Evolutionary conservation across 2,329 filamentous ascomycete genomes (phyloP), one percentile per base, ranked within the genome.

Genomic region (Bisporella sp.): DNA sequence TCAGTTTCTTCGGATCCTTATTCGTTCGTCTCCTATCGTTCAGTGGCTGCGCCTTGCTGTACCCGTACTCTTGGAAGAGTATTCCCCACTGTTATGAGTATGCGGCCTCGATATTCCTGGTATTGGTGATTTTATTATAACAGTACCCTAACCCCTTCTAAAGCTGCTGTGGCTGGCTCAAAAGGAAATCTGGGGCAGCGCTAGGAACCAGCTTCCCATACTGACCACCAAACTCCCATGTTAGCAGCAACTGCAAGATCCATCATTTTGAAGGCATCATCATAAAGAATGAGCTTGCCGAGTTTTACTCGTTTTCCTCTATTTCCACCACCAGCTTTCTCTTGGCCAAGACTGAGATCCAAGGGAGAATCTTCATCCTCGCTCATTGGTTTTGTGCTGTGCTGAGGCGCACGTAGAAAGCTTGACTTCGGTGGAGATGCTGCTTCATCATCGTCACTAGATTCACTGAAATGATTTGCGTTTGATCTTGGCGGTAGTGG

Each of bases 191-290:
- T 21, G 21, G 21, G 3, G 21, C 21, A 21, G 21, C 21, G 3
- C 21, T n/a, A 37, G 42, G 28, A 41, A 43, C 54, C 54, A 40
- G 51, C 50, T 60, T 89, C 85, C 79, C 90, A 96, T 4, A 87
- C 82, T 60, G 84, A 83, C 91, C 92, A 97, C 89, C 91, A 99
- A 12, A 97, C 73, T 1, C 87, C 89, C 70, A 99, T 80, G 64
- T 96, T 96, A 8, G 90, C 87, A 4, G 92, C 89, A 21, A 99
- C 89, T 0, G 95, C 74, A 52, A 99, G 68, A 73, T 99, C 93
- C 61, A 97, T 69, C 92, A 99, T 97, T 73, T 95, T 95, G 57
- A 95, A 71, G 0, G 93, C 93, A 62, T 95, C 91, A 50, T 92
- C 83, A 59, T 90, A 81, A 37, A 99, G 78, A 47, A 97, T 89